Conservation (phyloP, 306 rosid species). For the Prunus kanzakura region DNA sequence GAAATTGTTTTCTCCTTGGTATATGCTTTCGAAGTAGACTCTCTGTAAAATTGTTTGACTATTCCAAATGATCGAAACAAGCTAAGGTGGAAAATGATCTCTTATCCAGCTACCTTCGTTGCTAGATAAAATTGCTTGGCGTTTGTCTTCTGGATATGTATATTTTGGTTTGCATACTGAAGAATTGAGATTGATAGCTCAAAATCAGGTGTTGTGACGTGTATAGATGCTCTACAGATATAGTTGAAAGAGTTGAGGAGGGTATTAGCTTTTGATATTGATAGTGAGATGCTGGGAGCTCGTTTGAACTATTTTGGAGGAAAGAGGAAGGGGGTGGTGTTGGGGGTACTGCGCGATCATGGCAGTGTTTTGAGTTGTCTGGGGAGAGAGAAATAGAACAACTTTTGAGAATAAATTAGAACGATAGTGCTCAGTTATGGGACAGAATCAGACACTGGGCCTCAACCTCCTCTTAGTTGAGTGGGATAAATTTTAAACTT, state of each 20-base stretch:
- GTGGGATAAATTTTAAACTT: no score
- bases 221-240: neutral
- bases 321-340: no score
- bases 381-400: no score
- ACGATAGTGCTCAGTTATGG: no score
- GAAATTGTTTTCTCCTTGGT: neutral
- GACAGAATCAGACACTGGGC: no score
- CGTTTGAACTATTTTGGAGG: no score
- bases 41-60: neutral
- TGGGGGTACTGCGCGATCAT: no score
- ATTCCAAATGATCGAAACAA: neutral
- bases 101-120: neutral
- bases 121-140: neutral
- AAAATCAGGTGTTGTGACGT: neutral
- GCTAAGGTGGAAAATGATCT: neutral
- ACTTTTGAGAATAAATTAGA: no score
- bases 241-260: neutral
- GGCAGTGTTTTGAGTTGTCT: no score
- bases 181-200: neutral
- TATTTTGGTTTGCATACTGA: neutral
- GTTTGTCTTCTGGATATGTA: neutral
- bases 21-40: neutral
- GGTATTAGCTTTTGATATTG: neutral
- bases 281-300: neutral
- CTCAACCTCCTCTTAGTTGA: no score